Base-by-base conservation (phyloP, 257 asterid species). In the Scutellaria minor region DNA sequence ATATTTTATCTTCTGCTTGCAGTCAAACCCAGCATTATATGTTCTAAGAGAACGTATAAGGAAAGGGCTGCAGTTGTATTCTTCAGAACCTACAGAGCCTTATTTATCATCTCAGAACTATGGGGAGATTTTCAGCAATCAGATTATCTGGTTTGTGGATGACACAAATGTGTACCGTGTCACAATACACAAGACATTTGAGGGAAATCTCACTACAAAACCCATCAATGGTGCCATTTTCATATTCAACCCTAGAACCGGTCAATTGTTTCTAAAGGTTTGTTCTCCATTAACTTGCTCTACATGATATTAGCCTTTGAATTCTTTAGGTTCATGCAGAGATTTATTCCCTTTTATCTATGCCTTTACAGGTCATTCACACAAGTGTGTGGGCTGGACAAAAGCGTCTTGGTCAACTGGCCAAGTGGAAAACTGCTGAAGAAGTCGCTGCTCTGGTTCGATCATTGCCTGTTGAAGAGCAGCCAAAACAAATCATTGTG, bases 321-420 rank as follows among this genome's bases (percentile, higher is more conserved):
- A 3, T 24, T 58, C 37, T 71, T 47, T 51, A 64, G 20, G 24
- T 74, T 53, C 22, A 41, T 39, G 39, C 71, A 27, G 40, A n/a
- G 18, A 42, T 60, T 60, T 14, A 67, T 46, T 13, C 44, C 5
- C 1, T 9, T 62, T 20, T 57, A 8, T 72, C 11, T 69, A 14
- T 1, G 20, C 51, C 65, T 72, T 18, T 68, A 56, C 87, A 93
- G 98, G 99, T 95, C 75, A 95, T 95, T 76, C 99, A 95, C 82
- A 95, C 99, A 40, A 95, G 99, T 65, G 99, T 95, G 24, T 95
- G 99, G 99, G 99, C 99, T 45, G 99, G 99, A 70, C 99, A 95
- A 80, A 95, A 95, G 82, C 96, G 99, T 51, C 93, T 92, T 53
- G 99, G 99, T 58, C 99, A 95, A 78, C 87, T 95, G 78, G 99